A percentile compares a stretch with the other conserved stretches of the same genome.
Evolutionary conservation across 1,139 yeast genomes (phyloP).

Genomic region (Kodamaea arcana): DNA sequence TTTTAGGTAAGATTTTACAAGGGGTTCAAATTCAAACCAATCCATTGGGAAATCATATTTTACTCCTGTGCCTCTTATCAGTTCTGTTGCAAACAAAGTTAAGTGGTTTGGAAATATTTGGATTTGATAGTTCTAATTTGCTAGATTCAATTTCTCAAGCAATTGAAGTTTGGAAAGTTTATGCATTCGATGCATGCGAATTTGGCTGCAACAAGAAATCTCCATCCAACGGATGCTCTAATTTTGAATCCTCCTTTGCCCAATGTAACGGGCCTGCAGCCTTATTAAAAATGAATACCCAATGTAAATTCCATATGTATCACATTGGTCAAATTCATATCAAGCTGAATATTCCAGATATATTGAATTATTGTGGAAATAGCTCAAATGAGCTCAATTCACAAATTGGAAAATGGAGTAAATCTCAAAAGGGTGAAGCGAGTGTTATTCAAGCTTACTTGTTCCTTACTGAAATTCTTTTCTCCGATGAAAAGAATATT

Average conservation of each 20-base stretch:
- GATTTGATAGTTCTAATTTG: neutral
- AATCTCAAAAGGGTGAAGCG: neutral
- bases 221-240: neutral
- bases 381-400: neutral
- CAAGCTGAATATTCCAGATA: neutral
- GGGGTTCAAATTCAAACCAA: neutral
- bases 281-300: neutral
- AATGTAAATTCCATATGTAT: neutral
- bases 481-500: neutral
- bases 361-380: neutral
- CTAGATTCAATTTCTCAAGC: neutral
- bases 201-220: neutral
- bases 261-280: no score
- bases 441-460: neutral
- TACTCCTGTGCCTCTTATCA: neutral
- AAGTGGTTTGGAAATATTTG: neutral
- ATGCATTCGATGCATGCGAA: neutral
- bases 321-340: slow-evolving; percentile 1
- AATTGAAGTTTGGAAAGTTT: neutral
- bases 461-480: neutral
- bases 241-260: neutral
- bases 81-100: neutral
- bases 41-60: neutral
- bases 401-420: neutral
- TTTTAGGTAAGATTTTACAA: neutral